Evolutionary conservation across 768 basidiomycete genomes (phyloP).

Genomic region (Tylopilus sp.): DNA sequence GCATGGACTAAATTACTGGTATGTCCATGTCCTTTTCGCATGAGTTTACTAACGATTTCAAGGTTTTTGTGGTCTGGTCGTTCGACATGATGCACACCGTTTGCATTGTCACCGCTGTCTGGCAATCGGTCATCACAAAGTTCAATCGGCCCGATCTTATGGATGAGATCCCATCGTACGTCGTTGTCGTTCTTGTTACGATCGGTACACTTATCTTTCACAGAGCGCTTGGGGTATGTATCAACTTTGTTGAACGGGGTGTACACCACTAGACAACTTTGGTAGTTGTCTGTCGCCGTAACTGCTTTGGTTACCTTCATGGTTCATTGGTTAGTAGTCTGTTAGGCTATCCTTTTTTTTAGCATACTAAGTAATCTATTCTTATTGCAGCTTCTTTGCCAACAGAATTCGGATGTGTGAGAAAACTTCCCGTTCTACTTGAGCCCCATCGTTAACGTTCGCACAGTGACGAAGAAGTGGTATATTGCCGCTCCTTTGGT

Average conservation of each 20-base stretch:
- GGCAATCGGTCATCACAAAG: constrained; percentile 27
- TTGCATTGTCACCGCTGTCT: constrained; percentile 24
- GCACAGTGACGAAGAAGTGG: constrained; percentile 31
- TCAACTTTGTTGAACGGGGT: not conserved
- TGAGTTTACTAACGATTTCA: not conserved
- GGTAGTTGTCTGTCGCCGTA: constrained; percentile 31
- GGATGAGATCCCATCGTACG: constrained; percentile 31
- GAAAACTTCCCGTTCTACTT: not conserved
- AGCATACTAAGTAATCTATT: not conserved
- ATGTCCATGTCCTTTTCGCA: not conserved
- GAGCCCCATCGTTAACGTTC: constrained; percentile 1
- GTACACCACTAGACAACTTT: not conserved
- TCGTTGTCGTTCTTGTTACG: not conserved
- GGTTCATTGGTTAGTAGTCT: constrained; percentile 28
- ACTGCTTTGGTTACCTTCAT: constrained; percentile 31
- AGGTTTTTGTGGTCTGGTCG: constrained; percentile 29
- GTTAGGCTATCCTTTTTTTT: not conserved
- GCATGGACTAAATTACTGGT: constrained; percentile 29
- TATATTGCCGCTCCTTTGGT: constrained; percentile 31
- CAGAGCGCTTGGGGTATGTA: constrained; percentile 30
- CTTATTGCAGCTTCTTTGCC: constrained; percentile 26
- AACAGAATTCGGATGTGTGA: constrained; percentile 34
- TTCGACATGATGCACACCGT: constrained; percentile 30
- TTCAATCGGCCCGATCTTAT: constrained; percentile 23
- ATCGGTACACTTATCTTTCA: not conserved